Evolutionary conservation across 2,329 filamentous ascomycete species (phyloP).

Genomic region (Botryotinia convoluta): DNA sequence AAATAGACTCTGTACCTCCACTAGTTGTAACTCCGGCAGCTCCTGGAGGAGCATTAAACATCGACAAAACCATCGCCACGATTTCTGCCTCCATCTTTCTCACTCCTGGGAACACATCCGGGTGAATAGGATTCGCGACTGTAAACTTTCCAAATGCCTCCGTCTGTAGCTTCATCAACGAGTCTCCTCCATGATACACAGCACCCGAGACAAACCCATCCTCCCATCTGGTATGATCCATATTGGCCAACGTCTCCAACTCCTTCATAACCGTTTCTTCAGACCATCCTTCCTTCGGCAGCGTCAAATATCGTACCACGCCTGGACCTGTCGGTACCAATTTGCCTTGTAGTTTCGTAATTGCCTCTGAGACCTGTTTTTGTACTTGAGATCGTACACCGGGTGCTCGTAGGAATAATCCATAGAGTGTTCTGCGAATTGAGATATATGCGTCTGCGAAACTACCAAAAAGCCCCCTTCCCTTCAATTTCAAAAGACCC

Average conservation of each 20-base stretch:
- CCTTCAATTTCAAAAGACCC: slow-evolving; percentile 78
- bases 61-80: slow-evolving; percentile 85
- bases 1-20: slow-evolving; percentile 92
- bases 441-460: slow-evolving; percentile 70
- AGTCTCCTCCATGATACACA: slow-evolving; percentile 90
- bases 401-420: slow-evolving; percentile 79
- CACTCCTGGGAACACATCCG: slow-evolving; percentile 96
- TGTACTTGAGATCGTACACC: slow-evolving; percentile 84
- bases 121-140: slow-evolving; percentile 94
- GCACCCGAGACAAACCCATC: slow-evolving; percentile 92
- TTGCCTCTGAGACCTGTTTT: slow-evolving; percentile 75
- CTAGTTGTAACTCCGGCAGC: slow-evolving; percentile 87
- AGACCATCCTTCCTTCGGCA: slow-evolving; percentile 82
- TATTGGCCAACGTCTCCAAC: slow-evolving; percentile 71
- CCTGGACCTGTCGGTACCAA: slow-evolving; percentile 72
- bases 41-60: slow-evolving; percentile 87
- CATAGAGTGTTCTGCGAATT: slow-evolving; percentile 72
- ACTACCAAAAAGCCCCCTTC: slow-evolving; percentile 81
- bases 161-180: slow-evolving; percentile 78
- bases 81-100: slow-evolving; percentile 99
- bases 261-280: slow-evolving; percentile 77
- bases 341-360: slow-evolving; percentile 79
- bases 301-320: slow-evolving; percentile 67
- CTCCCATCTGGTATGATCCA: slow-evolving; percentile 97
- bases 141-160: slow-evolving; percentile 94